Evolutionary conservation across 2,329 filamentous ascomycete genomes (phyloP), one percentile per base, ranked within the genome.

Genomic region (Botrytis sinoallii): DNA sequence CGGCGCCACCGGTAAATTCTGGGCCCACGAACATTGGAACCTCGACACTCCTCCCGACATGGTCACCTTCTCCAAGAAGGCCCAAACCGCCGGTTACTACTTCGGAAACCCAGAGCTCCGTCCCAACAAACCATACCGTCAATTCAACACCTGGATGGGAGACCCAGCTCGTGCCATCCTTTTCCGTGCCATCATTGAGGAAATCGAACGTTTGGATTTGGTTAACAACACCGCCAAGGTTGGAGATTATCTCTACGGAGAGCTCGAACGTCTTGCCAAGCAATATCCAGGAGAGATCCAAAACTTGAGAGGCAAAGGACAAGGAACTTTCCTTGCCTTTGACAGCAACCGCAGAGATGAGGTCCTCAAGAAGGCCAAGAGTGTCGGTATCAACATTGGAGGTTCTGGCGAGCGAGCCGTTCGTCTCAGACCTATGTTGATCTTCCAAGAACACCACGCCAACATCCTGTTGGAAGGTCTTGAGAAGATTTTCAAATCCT

Each of bases 81-180:
- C 93, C 3, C 93, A 95, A 84, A 92, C 93, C 25, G 93, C 93
- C 20, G 93, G 93, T 4, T 95, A 94, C 85, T 95, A 93, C 85
- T 95, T 89, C 81, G 91, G 91, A 61, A 91, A 94, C 85, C 86
- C 88, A n/a, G 88, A 88, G 63, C 85, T 95, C 69, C 86, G 91
- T 69, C 93, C 93, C 38, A 94, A 94, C 84, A 93, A 93, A 85
- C 90, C 93, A 44, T 95, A 94, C 85, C 89, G 93, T 76, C 93
- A 95, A 84, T 95, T 95, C 85, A 95, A 95, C 85, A 94, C 92
- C 75, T 95, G 92, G 92, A 94, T 95, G 86, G 92, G 93, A 78
- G 93, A 95, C 83, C 92, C 93, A 73, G 90, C 91, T 55, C 90
- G 92, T 75, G 92, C 91, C 25, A 85, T 95, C 77, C 87, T 95